Evolutionary conservation across 345 rosid species (phyloP), one percentile per base, ranked within the genome.

Genomic region (Linum trigynum): DNA sequence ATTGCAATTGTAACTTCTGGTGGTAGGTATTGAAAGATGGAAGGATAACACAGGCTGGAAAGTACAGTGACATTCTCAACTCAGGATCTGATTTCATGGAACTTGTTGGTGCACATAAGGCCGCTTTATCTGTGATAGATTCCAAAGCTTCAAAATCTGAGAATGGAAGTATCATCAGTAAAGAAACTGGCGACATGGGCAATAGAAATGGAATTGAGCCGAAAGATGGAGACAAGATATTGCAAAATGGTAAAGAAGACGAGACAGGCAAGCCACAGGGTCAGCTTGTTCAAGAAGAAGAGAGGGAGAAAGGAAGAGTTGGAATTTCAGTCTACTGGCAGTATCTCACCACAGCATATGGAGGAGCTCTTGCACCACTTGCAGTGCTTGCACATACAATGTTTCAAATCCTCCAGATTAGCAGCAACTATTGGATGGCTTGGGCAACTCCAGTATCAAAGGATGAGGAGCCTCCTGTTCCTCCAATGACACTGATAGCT

Each of bases 401-500:
- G 57, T 86, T 84, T 71, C 88, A 86, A 79, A 5, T 75, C 66
- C 85, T 86, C 64, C 89, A 86, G 78, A 89, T 86, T 38, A 87
- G 91, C 40, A 86, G 94, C 82, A 86, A 86, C 67, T 86, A 89
- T 61, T 89, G 89, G 96, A 89, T 89, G 94, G 89, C 89, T 17
- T 84, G 85, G 94, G 96, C 82, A 65, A 81, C 88, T 70, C 91
- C 91, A 0, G 76, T 79, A 65, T 86, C 91, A 0, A 71, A 63
- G 63, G 86, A 81, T 68, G 73, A 51, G 14, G 72, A 84, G 69
- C 87, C 94, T 68, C 67, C 62, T 16, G 92, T 86, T 64, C 74
- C 76, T 41, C 57, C 65, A 64, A 69, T 72, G 2, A 84, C 80
- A 7, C 69, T 89, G 38, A 71, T 89, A 65, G 56, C 78, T 39